Evolutionary conservation across 1,139 yeast species (phyloP), one percentile per base, ranked within the genome.

Genomic region (Geotrichum klebahnii): DNA sequence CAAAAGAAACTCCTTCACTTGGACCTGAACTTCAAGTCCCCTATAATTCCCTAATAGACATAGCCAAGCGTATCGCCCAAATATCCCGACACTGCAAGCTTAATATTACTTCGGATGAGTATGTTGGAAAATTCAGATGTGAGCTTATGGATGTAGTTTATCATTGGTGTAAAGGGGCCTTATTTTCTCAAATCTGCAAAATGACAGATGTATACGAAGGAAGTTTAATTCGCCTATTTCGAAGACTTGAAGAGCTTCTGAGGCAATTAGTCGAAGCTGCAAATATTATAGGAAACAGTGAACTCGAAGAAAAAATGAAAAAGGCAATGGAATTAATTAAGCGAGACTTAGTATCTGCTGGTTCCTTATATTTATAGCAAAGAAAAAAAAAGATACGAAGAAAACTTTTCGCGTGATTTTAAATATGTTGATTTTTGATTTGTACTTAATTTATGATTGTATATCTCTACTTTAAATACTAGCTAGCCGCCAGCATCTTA

Each of bases 201-300:
- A 88, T 92, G 97, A 92, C 98, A 0, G 97, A 92, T 65, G 97
- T 94, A 40, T 94, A 90, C 61, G 98, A 94, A 72, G 99, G 99
- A 41, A 84, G 95, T 28, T 77, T 94, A 66, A 90, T 94, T 57
- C 80, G 98, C 68, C 84, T 88, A 79, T 90, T 94, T 72, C 84
- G 94, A 68, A 78, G 98, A 62, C 73, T 94, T 52, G 98, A 92
- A 67, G 99, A 94, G 67, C 77, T 94, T 74, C 73, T 94, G 47
- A 79, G 95, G 61, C 98, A 94, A 67, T 76, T 94, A 79, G 82
- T 81, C 40, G 81, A 79, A 60, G 97, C 96, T 6, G 92, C 97
- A 3, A 87, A 84, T 65, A 85, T 95, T 16, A 92, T 92, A 59
- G 97, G 97, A 52, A 90, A 90, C 67, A 77, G 78, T 32, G 94